Evolutionary conservation across 805 yeast species (phyloP), one percentile per base, ranked within the genome.

Genomic region (Candida ovalis): DNA sequence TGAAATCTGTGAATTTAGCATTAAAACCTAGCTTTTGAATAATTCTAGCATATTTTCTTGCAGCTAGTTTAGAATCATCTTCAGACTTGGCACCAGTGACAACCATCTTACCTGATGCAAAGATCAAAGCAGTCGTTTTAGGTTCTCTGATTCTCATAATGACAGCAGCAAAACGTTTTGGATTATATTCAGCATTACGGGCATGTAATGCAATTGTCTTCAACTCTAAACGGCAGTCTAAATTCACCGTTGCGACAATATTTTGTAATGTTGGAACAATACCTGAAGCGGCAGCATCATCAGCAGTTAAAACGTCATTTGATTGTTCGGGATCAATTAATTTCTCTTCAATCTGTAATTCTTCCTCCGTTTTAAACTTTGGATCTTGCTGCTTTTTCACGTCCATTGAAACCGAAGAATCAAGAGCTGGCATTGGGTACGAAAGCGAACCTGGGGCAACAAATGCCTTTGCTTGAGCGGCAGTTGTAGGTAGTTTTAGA

Each of bases 121-220:
- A 94, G 56, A 94, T 94, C 58, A 94, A 76, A 0, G 99, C 98
- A 2, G 99, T 94, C 1, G 99, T 94, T 69, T 94, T 94, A 17
- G 99, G 99, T 68, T 94, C 99, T 70, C 99, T 82, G 59, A 94
- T 94, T 77, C 99, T 88, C 99, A 94, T 94, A 59, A 94, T 94
- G 43, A 94, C 99, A 50, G 99, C 99, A 13, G 99, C 99, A 74
- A 94, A 94, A 75, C 99, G 96, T 63, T 87, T 89, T 44, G 99
- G 99, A 62, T 94, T 94, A 72, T 94, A 94, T 68, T 94, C 99
- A 32, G 99, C 99, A 70, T 94, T 94, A 79, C 99, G 89, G 2
- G 98, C 98, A 70, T 94, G 99, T 52, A 94, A 75, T 1, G 99
- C 99, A 64, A 94, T 95, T 18, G 99, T 94, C 65, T 94, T 94